Conservation (phyloP, 768 basidiomycete genomes). For the Psilocybe sp. region DNA sequence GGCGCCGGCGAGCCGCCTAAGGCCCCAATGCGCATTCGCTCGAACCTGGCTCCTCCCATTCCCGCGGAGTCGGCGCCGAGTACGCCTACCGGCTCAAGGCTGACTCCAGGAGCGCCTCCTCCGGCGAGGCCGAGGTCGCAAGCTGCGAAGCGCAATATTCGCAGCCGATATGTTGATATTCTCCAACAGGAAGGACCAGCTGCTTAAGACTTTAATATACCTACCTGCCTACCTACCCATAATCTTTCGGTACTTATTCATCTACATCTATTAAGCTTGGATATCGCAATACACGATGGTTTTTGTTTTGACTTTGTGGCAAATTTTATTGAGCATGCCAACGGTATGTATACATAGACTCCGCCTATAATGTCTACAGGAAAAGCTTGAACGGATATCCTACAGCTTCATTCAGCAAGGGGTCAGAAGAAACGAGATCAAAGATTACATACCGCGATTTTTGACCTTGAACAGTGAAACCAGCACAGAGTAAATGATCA, state of each 20-base stretch:
- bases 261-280: conserved; percentile 10
- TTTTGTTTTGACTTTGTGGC: background rate
- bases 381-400: conserved; percentile 83
- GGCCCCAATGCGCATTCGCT: conserved; percentile 56
- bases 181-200: conserved; percentile 54
- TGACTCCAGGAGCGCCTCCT: conserved; percentile 49
- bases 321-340: background rate
- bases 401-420: conserved; percentile 20
- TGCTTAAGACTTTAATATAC: conserved; percentile 14
- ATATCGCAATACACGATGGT: conserved; percentile 6
- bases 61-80: conserved; percentile 44
- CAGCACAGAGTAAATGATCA: conserved; percentile 85
- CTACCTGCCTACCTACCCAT: conserved; percentile 5
- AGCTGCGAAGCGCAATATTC: conserved; percentile 70
- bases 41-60: conserved; percentile 56
- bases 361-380: conserved; percentile 36
- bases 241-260: conserved; percentile 13
- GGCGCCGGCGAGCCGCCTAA: conserved; percentile 52
- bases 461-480: conserved; percentile 88
- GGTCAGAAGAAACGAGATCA: background rate
- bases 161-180: conserved; percentile 90
- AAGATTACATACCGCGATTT: conserved; percentile 66
- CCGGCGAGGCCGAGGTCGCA: conserved; percentile 55
- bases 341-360: conserved; percentile 1
- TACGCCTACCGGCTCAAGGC: conserved; percentile 43